These are phyloP conservation scores for Diaporthe sp. DNA, from an alignment of 2,329 filamentous ascomycete genomes.

Conservation along the genomic window DNA sequence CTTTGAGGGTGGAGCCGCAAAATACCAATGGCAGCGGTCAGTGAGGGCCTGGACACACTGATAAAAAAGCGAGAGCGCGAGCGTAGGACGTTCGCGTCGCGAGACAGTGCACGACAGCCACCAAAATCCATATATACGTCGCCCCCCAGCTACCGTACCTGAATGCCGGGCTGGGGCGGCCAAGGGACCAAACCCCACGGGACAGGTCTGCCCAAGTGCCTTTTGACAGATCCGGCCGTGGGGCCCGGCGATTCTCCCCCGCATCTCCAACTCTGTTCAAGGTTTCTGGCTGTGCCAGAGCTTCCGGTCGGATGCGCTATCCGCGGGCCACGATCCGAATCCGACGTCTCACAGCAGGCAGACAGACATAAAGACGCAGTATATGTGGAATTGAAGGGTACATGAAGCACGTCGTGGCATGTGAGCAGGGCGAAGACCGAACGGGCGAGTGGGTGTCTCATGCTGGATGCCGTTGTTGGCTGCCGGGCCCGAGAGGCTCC, in stretches of 20 bases:
- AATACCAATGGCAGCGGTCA: not conserved
- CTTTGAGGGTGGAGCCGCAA: not conserved
- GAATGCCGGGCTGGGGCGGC: conserved; percentile 26
- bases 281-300: not conserved
- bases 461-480: not conserved
- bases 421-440: conserved; percentile 15
- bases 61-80: conserved; percentile 20
- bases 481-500: not conserved
- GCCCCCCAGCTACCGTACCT: conserved; percentile 16
- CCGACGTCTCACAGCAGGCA: not conserved
- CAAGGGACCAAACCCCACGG: conserved; percentile 20
- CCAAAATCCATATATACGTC: not conserved
- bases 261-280: conserved; percentile 7
- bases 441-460: not conserved
- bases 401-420: not conserved
- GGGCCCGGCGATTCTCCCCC: conserved; percentile 9
- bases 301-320: conserved; percentile 21
- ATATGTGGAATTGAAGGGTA: not conserved
- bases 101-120: conserved; percentile 5
- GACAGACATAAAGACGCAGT: not conserved
- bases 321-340: conserved; percentile 28
- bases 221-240: conserved; percentile 14
- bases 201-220: not conserved
- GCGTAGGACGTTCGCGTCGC: conserved; percentile 5
- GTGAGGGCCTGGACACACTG: not conserved